Conservation (phyloP, 2,329 filamentous ascomycete genomes). For the Aspergillus bombycis region DNA sequence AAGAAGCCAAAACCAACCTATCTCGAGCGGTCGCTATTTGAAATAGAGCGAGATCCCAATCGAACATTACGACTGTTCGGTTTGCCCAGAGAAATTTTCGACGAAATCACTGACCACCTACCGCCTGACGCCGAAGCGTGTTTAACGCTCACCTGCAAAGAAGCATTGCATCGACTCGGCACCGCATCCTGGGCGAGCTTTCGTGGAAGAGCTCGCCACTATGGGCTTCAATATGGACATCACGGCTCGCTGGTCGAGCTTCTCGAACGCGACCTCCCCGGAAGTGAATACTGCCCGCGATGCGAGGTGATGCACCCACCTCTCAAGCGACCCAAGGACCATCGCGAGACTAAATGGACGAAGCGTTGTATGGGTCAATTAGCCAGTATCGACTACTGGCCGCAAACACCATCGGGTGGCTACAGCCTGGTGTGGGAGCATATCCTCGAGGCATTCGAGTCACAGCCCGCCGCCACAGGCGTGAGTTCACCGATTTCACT, state of each 20-base stretch:
- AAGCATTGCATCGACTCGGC: not conserved
- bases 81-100: slow-evolving; percentile 8
- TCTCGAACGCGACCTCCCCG: slow-evolving; percentile 1
- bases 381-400: slow-evolving; percentile 10
- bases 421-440: slow-evolving; percentile 11
- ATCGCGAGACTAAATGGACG: slow-evolving; percentile 6
- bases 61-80: not conserved
- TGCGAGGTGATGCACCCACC: slow-evolving; percentile 11
- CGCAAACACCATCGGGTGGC: not conserved
- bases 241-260: not conserved
- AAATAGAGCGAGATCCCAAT: not conserved
- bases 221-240: not conserved
- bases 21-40: not conserved
- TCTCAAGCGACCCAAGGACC: slow-evolving; percentile 1
- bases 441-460: slow-evolving; percentile 1
- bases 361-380: slow-evolving; percentile 7
- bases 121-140: not conserved
- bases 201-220: not conserved
- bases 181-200: slow-evolving; percentile 2
- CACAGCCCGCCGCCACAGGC: not conserved
- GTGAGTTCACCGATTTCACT: not conserved
- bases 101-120: slow-evolving; percentile 7
- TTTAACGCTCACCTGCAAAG: slow-evolving; percentile 12
- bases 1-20: not conserved
- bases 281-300: not conserved